Evolutionary conservation across 1,284 basidiomycete genomes (phyloP).

Genomic region (Austropuccinia psidii): DNA sequence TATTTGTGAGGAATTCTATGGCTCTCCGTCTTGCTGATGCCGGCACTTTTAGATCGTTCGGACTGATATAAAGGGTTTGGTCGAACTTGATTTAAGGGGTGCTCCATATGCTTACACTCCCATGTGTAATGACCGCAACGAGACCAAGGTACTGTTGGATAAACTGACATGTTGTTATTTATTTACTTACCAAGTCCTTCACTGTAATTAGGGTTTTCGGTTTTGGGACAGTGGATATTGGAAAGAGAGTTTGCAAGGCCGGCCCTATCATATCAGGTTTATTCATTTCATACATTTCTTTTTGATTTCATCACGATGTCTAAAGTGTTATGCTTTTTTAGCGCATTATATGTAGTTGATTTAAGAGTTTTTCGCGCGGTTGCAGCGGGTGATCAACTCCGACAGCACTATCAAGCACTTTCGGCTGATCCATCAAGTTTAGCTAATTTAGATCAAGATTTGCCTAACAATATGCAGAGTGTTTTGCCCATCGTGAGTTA

Average conservation of each 20-base stretch:
- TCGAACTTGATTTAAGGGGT: conserved; percentile 80
- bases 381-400: conserved; percentile 68
- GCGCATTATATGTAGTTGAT: conserved; percentile 92
- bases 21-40: neutral
- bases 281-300: conserved; percentile 37
- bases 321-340: no score
- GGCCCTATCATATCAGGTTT: conserved; percentile 85
- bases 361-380: conserved; percentile 81
- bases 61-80: conserved; percentile 84
- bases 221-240: conserved; percentile 59
- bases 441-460: conserved; percentile 92
- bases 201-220: conserved; percentile 23
- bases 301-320: neutral
- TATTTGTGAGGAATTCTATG: neutral
- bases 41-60: conserved; percentile 75
- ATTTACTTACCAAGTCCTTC: conserved; percentile 52
- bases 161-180: conserved; percentile 94
- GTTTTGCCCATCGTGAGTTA: conserved; percentile 70
- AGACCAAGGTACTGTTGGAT: conserved; percentile 89
- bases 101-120: conserved; percentile 91
- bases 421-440: conserved; percentile 89
- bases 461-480: conserved; percentile 82
- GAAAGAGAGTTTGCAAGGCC: conserved; percentile 70
- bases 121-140: conserved; percentile 88
- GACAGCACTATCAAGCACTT: conserved; percentile 76